Conservation (phyloP, 2,329 filamentous ascomycete species). For the Chrysoporthe austroafricana region DNA sequence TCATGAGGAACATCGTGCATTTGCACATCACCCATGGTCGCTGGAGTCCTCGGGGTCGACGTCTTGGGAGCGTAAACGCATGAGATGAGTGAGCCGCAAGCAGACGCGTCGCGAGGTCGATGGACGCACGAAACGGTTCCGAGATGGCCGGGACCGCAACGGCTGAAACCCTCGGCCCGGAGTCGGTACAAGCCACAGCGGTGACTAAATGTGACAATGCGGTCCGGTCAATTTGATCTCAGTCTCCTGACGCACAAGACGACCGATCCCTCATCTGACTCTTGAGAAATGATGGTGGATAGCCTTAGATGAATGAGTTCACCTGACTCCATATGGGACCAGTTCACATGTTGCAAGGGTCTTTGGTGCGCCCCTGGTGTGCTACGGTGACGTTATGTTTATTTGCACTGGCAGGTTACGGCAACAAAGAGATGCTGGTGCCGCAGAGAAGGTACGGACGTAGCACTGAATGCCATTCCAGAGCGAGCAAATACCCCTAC, state of each 20-base stretch:
- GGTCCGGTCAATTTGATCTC: background rate
- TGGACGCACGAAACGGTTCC: background rate
- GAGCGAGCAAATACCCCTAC: background rate
- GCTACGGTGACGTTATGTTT: background rate
- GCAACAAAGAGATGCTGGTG: background rate
- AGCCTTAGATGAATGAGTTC: background rate
- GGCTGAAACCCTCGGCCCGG: background rate
- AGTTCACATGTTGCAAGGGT: background rate
- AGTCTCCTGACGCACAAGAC: background rate
- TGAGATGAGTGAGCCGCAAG: background rate
- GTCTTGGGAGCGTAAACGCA: background rate
- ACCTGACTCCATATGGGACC: background rate
- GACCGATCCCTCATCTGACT: background rate
- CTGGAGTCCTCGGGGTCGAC: background rate
- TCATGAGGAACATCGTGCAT: slow-evolving; percentile 39
- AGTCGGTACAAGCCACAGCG: background rate
- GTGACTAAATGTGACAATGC: background rate
- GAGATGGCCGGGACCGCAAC: background rate
- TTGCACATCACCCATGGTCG: slow-evolving; percentile 31
- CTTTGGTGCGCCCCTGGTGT: background rate
- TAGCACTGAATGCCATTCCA: background rate
- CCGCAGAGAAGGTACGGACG: background rate
- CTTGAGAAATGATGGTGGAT: background rate
- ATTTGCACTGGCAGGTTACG: background rate
- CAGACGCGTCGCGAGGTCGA: slow-evolving; percentile 5